These are phyloP conservation scores for Macroventuria anomochaeta DNA, from an alignment of 2,329 filamentous ascomycete genomes.

Conservation along the genomic window DNA sequence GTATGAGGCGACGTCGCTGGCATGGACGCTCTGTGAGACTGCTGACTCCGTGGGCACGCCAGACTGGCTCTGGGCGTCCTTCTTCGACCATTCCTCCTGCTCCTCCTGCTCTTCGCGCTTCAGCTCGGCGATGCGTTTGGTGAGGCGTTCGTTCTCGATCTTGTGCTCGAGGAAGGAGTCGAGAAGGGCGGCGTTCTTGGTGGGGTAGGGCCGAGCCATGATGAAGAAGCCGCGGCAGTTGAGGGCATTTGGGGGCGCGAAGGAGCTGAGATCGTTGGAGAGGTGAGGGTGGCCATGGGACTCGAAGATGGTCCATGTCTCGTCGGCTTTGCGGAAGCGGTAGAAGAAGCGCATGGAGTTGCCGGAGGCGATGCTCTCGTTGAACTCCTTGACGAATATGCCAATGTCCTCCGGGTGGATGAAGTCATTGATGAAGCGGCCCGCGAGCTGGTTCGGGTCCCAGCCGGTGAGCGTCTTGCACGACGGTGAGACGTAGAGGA, in stretches of 20 bases:
- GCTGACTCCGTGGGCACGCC: constrained; percentile 14
- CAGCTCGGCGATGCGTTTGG: constrained; percentile 82
- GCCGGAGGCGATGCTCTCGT: constrained; percentile 85
- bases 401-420: constrained; percentile 86
- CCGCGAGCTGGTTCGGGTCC: constrained; percentile 71
- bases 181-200: constrained; percentile 81
- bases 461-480: constrained; percentile 78
- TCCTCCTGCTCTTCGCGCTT: constrained; percentile 86
- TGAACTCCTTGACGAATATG: constrained; percentile 85
- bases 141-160: constrained; percentile 89
- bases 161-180: constrained; percentile 97
- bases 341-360: constrained; percentile 84
- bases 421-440: constrained; percentile 78
- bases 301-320: constrained; percentile 80
- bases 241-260: constrained; percentile 63
- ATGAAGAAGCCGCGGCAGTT: constrained; percentile 92
- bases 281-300: constrained; percentile 92
- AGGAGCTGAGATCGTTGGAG: constrained; percentile 69
- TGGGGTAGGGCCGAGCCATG: constrained; percentile 89
- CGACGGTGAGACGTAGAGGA: constrained; percentile 86
- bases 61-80: constrained; percentile 56
- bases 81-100: constrained; percentile 68
- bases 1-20: constrained; percentile 50
- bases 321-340: constrained; percentile 77
- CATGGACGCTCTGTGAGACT: constrained; percentile 55